Percentiles rank a stretch among this genome's conserved stretches.
Conservation (phyloP, 306 rosid species). For the Citrullus colocynthis region DNA sequence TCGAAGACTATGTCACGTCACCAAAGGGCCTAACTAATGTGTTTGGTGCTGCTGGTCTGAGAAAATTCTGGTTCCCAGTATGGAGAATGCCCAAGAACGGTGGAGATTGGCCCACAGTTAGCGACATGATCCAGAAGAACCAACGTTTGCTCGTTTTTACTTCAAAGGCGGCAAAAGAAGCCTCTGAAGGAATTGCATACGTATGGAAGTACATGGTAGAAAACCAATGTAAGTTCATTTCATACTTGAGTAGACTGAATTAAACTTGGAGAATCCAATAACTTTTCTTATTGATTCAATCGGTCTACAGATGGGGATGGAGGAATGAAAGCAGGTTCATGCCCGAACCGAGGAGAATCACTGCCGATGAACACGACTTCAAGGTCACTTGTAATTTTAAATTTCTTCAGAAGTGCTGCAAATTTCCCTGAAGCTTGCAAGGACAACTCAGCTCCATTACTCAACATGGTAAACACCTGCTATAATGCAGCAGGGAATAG, state of each 20-base stretch:
- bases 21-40: constrained; percentile 78
- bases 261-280: neutral
- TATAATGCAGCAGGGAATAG: constrained; percentile 44
- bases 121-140: constrained; percentile 61
- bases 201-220: constrained; percentile 80
- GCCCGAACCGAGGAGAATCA: constrained; percentile 58
- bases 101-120: constrained; percentile 72
- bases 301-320: constrained; percentile 43
- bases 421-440: constrained; percentile 36
- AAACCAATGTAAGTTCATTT: constrained; percentile 65
- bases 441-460: constrained; percentile 63
- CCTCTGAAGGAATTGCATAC: constrained; percentile 85
- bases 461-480: constrained; percentile 55
- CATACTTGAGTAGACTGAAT: neutral
- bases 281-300: neutral
- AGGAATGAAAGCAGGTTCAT: constrained; percentile 60
- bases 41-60: constrained; percentile 83
- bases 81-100: constrained; percentile 83
- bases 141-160: constrained; percentile 85
- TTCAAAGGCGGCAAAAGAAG: constrained; percentile 60
- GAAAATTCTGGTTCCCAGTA: constrained; percentile 81
- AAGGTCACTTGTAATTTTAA: constrained; percentile 51
- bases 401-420: constrained; percentile 42
- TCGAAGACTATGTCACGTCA: constrained; percentile 85
- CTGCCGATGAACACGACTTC: constrained; percentile 37